Evolutionary conservation across 2,329 filamentous ascomycete genomes (phyloP), one percentile per base, ranked within the genome.

Genomic region (Dichotomopilus funicola): DNA sequence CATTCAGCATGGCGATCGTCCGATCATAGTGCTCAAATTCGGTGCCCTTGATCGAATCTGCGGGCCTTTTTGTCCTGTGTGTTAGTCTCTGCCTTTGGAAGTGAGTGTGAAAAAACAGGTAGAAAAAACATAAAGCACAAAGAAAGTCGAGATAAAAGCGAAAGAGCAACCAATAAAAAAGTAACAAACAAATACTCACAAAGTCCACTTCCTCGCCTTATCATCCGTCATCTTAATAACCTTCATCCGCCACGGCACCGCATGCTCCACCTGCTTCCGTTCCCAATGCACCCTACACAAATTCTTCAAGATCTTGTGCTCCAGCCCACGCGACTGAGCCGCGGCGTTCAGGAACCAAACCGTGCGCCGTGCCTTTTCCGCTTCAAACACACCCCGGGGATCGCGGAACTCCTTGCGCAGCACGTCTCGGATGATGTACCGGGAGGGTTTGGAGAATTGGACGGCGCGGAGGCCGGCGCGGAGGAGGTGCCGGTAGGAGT

Each of bases 291-390:
- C 78, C 62, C 75, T 38, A 66, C 89, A 64, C 48, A 92, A 67
- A 61, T 87, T 91, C 71, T 83, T 87, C 54, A 92, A 66, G 7
- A 94, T 79, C 54, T 72, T 78, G 67, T 91, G 87, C 74, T 92
- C 89, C 36, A 90, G 62, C 0, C 87, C 88, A 54, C 71, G 79
- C 63, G 81, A 76, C 59, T 71, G 74, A 1, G 80, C 78, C 4
- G 89, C 89, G 42, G 82, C 80, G 36, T 81, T 71, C 1, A 92
- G 71, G 65, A 94, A 92, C 67, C 82, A 82, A 4, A 88, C 65
- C 0, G 89, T 94, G 58, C 84, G 82, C 59, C 78, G 72, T 51
- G 88, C 75, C 50, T 75, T 77, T 47, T 74, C 70, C 6, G 70
- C 58, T 52, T 87, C 74, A 61, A 79, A 80, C 9, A 61, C 62